Evolutionary conservation across 306 rosid species (phyloP), one percentile per base, ranked within the genome.

Genomic region (Ziziphus jujuba): DNA sequence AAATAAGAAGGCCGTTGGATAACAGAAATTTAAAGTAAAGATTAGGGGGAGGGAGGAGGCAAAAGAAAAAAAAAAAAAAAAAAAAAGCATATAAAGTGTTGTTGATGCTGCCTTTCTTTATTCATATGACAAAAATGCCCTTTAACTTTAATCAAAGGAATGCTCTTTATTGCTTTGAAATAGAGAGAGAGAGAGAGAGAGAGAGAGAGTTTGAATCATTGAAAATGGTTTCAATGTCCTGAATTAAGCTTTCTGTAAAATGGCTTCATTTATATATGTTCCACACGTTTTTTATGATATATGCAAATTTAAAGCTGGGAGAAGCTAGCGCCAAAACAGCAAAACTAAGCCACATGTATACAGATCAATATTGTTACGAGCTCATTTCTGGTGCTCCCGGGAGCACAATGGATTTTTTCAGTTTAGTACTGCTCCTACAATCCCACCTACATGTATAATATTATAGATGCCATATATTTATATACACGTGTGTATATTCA

Each of bases 121-220:
- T 77, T 83, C 66, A 55, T 66, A 59, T 81, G 93, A 81, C 97
- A 85, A 89, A 75, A 87, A 67, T 89, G 78, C 85, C 93, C 93
- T 83, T 84, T 84, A 75, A 86, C 97, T 91, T 86, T 91, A 85
- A 79, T 66, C 79, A 82, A 88, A 84, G 90, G 2, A 28, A 28
- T 28, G 22, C 55, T 23, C 55, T 50, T 50, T 50, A 50, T 28
- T 28, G 24, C 23, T 15, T 63, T n/a, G n/a, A n/a, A n/a, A n/a
- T n/a, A 84, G 82, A 84, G 81, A 62, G 79, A 75, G 74, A 74
- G 79, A 45, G 81, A 40, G 45, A 40, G 7, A 40, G 45, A 36
- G 69, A 34, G 73, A 79, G 73, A 84, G 78, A 73, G 87, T 85
- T 87, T 84, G 85, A 81, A 65, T 82, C 77, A 78, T 80, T 75